Conservation (phyloP, 1,284 basidiomycete species). For the Coniferiporia sulphurascens region DNA sequence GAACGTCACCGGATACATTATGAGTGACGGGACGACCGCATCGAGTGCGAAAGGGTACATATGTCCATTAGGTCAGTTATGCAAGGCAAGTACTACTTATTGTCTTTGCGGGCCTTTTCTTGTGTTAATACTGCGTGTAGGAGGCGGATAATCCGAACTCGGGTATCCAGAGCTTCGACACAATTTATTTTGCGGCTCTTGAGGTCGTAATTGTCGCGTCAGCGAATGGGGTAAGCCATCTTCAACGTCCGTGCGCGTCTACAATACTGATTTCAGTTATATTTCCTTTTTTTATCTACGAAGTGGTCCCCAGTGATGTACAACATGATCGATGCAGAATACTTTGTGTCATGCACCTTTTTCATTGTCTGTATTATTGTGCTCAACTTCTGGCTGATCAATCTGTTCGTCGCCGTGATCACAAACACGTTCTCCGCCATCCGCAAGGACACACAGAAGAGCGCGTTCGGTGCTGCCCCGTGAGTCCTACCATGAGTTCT, state of each 20-base stretch:
- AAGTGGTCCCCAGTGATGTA: slow-evolving; percentile 87
- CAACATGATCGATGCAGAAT: slow-evolving; percentile 87
- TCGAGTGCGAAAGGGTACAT: slow-evolving; percentile 63
- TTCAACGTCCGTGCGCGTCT: neutral
- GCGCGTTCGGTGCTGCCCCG: slow-evolving; percentile 87
- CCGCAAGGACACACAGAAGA: slow-evolving; percentile 82
- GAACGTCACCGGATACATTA: slow-evolving; percentile 42
- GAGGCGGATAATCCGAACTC: slow-evolving; percentile 59
- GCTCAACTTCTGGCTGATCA: slow-evolving; percentile 93
- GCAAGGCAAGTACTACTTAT: slow-evolving; percentile 45
- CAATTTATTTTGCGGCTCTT: slow-evolving; percentile 77
- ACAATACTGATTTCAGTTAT: neutral
- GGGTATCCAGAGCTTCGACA: slow-evolving; percentile 84
- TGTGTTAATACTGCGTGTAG: slow-evolving; percentile 38
- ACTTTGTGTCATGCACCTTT: slow-evolving; percentile 82
- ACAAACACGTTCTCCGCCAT: slow-evolving; percentile 94
- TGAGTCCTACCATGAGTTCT: slow-evolving; percentile 28
- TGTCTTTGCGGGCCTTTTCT: slow-evolving; percentile 7
- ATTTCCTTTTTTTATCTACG: neutral
- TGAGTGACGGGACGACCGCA: slow-evolving; percentile 32
- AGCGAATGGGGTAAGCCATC: slow-evolving; percentile 58
- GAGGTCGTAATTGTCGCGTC: slow-evolving; percentile 87
- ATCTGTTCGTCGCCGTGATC: slow-evolving; percentile 94
- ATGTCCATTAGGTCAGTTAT: slow-evolving; percentile 79
- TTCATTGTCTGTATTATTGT: slow-evolving; percentile 84